Evolutionary conservation across 768 basidiomycete genomes (phyloP), one percentile per base, ranked within the genome.

Genomic region (Mycena amicta): DNA sequence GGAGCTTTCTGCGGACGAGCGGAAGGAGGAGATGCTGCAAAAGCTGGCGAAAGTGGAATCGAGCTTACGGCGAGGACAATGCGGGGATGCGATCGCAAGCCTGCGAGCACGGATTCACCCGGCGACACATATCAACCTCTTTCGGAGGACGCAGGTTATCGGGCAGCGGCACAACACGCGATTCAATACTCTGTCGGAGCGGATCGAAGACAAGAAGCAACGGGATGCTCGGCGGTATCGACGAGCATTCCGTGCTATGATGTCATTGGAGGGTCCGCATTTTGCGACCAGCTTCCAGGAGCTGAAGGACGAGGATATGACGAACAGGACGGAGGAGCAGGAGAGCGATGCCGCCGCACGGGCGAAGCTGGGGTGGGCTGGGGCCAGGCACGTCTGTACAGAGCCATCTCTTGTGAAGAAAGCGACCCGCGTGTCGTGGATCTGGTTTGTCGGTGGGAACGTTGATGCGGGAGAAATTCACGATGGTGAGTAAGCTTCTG

Each of bases 371-470:
- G 61, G 25, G 2, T 22, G 26, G 1, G 50, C 45, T 18, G 56
- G 57, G 13, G 43, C 43, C 33, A 15, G 43, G 43, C 43, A n/a
- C 15, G 43, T 45, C 8, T 8, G 43, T 15, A 45, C 43, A 8
- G 43, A 5, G 26, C 13, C 27, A 2, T 16, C 26, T 8, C 50
- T 4, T 5, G 46, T 2, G 5, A 8, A 18, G 31, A 26, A 51
- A 51, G 6, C 43, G 8, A 45, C 43, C 8, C 8, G 2, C 0
- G 13, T 62, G 2, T 58, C 56, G 0, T 62, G 61, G 61, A 62
- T 62, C 25, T 62, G 61, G 61, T 57, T 50, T 12, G 49, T 46
- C 2, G 50, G 43, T n/a, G 59, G 12, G 47, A 49, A 23, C 5
- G 43, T 45, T n/a, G 43, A 45, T 23, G 52, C 52, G 18, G 46